Evolutionary conservation across 2,329 filamentous ascomycete genomes (phyloP), one percentile per base, ranked within the genome.

Genomic region (Saccharata proteae): DNA sequence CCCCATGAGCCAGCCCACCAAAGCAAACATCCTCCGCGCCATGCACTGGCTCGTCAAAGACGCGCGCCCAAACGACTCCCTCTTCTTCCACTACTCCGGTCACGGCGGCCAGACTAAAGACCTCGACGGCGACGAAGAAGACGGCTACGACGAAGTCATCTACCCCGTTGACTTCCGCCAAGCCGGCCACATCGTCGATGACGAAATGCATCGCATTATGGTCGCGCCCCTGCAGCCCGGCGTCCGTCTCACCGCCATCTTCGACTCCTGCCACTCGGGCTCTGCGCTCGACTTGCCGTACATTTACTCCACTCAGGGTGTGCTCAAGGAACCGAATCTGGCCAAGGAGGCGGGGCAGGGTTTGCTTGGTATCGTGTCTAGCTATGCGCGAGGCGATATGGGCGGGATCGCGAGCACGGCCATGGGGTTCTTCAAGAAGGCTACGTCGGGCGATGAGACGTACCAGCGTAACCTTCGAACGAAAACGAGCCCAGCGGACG

Each of bases 21-120:
- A 94, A 57, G 80, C 83, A 43, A 96, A 96, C 51, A 93, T 96
- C 34, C 58, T 96, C 21, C 74, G 88, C 32, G 88, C 88, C 17
- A 96, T 96, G 88, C 86, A 94, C 54, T 96, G 88, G 88, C 64
- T 96, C 13, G 84, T 94, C 36, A 93, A 93, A 59, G 86, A 93
- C 50, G 86, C 88, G 4, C 72, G 72, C 36, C 81, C 85, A 0
- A 93, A 94, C 51, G 88, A 96, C 53, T 93, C 88, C 4, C 69
- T 96, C 5, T 96, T 96, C 61, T 94, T 96, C 64, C 88, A 96
- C 59, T 96, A 93, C 55, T 93, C 86, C 22, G 85, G 81, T 85
- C 80, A 86, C 49, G 80, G 81, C 37, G 81, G 81, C n/a, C 80
- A 86, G 54, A 82, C 80, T 2, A 72, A 77, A 45, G 81, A 86